Evolutionary conservation across 2,329 filamentous ascomycete genomes (phyloP), one percentile per base, ranked within the genome.

Genomic region (Ciborinia camelliae): DNA sequence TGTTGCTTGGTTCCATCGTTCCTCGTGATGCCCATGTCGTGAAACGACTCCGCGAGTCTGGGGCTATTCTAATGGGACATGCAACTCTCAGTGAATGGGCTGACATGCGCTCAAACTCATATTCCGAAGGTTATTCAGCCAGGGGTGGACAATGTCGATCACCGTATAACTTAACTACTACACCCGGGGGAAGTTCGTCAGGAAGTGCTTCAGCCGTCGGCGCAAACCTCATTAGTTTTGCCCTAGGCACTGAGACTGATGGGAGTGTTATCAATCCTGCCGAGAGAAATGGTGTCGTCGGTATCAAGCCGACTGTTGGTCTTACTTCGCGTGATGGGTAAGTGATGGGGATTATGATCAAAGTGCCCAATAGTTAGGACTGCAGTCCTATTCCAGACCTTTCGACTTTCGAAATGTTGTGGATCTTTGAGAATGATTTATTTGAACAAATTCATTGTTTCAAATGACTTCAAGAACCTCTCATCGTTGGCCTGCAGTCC

Each of bases 261-360:
- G 89, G 84, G 4, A 86, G 83, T 76, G 81, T 92, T 20, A 90
- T 91, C 72, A 87, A 85, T 73, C 90, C 90, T 0, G 88, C 90
- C 0, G 84, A 88, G 73, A 79, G 87, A 5, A 90, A 90, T 72
- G 82, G 81, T 2, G 73, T 92, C 2, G 88, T 92, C 1, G 90
- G 90, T 3, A 83, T 92, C 74, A 92, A 92, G 76, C 89, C 90
- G 1, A 92, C 89, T 1, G 87, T 92, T 7, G 90, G 90, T 0
- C 75, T 91, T 59, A 91, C 88, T 0, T 90, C 88, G 10, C 79
- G 88, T 20, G 80, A 77, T 26, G 85, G 80, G 72, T 73, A 63
- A 58, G 68, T 65, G 48, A 53, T 51, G 67, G 12, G 14, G 14
- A 14, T n/a, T 37, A 37, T 53, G n/a, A n/a, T n/a, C 51, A 26